These are phyloP conservation scores for Heliamphora pulchella DNA, from an alignment of 179 eudicot species.

Conservation along the genomic window DNA sequence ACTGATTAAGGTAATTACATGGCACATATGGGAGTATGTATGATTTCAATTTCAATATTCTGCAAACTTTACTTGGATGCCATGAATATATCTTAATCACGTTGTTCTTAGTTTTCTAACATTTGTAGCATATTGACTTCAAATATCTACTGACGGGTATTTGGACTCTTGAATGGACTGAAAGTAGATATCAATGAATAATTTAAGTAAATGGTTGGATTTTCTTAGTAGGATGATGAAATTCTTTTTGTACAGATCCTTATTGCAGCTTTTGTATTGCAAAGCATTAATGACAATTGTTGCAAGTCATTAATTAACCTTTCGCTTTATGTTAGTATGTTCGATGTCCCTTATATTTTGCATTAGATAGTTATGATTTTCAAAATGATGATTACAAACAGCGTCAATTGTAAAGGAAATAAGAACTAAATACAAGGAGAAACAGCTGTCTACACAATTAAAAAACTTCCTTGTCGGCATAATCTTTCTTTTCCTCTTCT, in stretches of 20 bases:
- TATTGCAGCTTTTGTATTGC: background rate
- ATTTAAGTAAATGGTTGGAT: background rate
- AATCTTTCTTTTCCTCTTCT: too few relatives aligned
- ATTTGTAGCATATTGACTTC: background rate
- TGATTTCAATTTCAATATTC: background rate
- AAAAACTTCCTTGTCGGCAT: background rate
- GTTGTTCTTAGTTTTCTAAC: background rate
- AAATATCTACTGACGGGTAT: background rate
- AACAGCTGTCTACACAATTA: background rate
- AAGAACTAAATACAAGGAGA: background rate
- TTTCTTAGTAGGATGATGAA: conserved; percentile 7
- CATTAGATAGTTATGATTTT: too few relatives aligned
- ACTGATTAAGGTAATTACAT: conserved; percentile 56
- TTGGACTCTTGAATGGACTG: background rate
- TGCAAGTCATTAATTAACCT: too few relatives aligned
- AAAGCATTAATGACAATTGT: background rate
- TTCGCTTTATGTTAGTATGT: too few relatives aligned
- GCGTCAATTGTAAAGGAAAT: background rate
- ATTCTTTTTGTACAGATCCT: background rate
- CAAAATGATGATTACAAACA: too few relatives aligned
- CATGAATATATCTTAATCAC: background rate
- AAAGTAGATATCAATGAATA: background rate
- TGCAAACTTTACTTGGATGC: background rate
- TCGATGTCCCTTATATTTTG: too few relatives aligned
- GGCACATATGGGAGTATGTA: background rate